A percentile compares a stretch with the other conserved stretches of the same genome.
Evolutionary conservation across 208 protist species (phyloP).

Genomic region (Crithidia mellificae): DNA sequence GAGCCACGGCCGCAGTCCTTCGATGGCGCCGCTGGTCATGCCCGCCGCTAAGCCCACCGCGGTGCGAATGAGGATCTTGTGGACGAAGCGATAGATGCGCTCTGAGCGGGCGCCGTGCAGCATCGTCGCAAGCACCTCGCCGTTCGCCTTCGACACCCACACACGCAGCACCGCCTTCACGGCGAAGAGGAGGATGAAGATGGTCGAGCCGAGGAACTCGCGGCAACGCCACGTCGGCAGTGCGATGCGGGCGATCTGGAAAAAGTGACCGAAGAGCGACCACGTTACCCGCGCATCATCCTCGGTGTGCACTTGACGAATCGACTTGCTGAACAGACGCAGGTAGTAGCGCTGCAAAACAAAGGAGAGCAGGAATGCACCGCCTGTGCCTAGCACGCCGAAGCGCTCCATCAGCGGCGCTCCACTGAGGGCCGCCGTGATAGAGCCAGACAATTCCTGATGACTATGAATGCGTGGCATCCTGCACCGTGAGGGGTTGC

Average conservation of each 20-base stretch:
- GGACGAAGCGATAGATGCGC: slow-evolving; percentile 55
- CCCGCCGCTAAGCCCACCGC: slow-evolving; percentile 44
- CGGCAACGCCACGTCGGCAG: slow-evolving; percentile 76
- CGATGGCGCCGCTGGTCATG: slow-evolving; percentile 65
- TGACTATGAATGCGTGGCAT: slow-evolving; percentile 6
- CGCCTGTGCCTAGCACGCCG: slow-evolving; percentile 15
- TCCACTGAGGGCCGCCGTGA: slow-evolving; percentile 13
- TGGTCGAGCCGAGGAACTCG: slow-evolving; percentile 55
- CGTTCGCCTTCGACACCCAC: slow-evolving; percentile 61
- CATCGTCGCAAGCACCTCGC: slow-evolving; percentile 69
- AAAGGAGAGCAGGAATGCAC: slow-evolving; percentile 31
- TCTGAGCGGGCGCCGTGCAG: slow-evolving; percentile 47
- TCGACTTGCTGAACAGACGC: slow-evolving; percentile 35
- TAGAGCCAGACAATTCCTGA: neutral
- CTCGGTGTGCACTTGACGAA: slow-evolving; percentile 51
- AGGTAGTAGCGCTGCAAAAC: slow-evolving; percentile 56
- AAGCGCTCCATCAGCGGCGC: slow-evolving; percentile 16
- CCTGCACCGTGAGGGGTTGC: neutral
- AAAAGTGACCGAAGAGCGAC: slow-evolving; percentile 61
- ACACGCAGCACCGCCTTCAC: slow-evolving; percentile 79
- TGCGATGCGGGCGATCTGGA: slow-evolving; percentile 60
- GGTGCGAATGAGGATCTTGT: slow-evolving; percentile 48
- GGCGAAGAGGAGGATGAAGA: slow-evolving; percentile 84
- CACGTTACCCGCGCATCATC: slow-evolving; percentile 63
- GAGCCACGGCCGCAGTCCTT: slow-evolving; percentile 78